A percentile compares a stretch with the other conserved stretches of the same genome.
Evolutionary conservation across 2,329 filamentous ascomycete species (phyloP).

Genomic region (Samsoniella hepiali): DNA sequence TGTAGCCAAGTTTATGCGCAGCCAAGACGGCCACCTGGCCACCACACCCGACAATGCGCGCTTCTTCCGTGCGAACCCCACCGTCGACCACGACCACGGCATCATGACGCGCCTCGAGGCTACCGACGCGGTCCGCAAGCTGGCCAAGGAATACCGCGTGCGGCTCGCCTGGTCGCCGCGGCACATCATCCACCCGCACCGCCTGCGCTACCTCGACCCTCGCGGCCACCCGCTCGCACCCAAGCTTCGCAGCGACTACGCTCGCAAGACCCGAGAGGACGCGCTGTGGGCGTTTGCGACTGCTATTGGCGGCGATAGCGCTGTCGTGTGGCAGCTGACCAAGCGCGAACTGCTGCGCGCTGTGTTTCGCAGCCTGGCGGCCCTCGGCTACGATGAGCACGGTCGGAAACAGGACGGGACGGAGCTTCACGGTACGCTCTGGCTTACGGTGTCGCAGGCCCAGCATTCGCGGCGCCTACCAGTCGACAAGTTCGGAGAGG

Average conservation of each 20-base stretch:
- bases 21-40: neutral
- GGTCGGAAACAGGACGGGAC: conserved; percentile 13
- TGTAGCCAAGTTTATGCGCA: conserved; percentile 9
- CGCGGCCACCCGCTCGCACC: conserved; percentile 32
- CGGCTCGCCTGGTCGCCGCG: conserved; percentile 27
- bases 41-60: conserved; percentile 23
- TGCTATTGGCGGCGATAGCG: conserved; percentile 7
- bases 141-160: conserved; percentile 24
- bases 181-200: conserved; percentile 33
- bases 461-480: conserved; percentile 20
- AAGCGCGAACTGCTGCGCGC: conserved; percentile 27
- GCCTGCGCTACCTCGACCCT: conserved; percentile 33
- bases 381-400: conserved; percentile 25
- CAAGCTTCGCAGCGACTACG: conserved; percentile 28
- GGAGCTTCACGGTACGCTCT: conserved; percentile 28
- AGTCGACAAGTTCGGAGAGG: conserved; percentile 23
- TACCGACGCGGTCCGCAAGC: conserved; percentile 13
- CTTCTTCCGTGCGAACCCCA: conserved; percentile 14
- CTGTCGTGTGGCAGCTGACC: conserved; percentile 28
- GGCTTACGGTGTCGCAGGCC: conserved; percentile 24
- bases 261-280: conserved; percentile 25
- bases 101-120: conserved; percentile 6
- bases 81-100: conserved; percentile 19
- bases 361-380: conserved; percentile 28
- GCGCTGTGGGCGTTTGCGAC: conserved; percentile 34